A percentile compares a stretch with the other conserved stretches of the same genome.
Evolutionary conservation across 805 yeast genomes (phyloP).

Genomic region (Candida khao-thaluensis): DNA sequence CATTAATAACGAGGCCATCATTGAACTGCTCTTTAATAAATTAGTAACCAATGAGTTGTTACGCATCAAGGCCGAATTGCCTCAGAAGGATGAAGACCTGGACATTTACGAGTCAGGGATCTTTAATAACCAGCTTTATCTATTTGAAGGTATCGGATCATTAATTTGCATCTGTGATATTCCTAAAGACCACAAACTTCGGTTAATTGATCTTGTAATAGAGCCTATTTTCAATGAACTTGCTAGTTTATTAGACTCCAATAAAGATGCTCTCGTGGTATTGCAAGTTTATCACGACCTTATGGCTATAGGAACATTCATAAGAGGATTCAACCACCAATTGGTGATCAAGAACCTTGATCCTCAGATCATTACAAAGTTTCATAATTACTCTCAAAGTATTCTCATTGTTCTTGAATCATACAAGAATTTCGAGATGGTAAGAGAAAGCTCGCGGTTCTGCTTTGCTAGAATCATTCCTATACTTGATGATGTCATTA

Average conservation of each 20-base stretch:
- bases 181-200: conserved; percentile 32
- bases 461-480: conserved; percentile 86
- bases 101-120: conserved; percentile 47
- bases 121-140: conserved; percentile 75
- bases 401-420: conserved; percentile 80
- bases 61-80: conserved; percentile 57
- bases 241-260: conserved; percentile 47
- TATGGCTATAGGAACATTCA: conserved; percentile 86
- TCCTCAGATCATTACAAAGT: conserved; percentile 32
- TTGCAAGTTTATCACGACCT: conserved; percentile 83
- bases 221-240: conserved; percentile 73
- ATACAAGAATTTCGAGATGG: conserved; percentile 60
- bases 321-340: conserved; percentile 71
- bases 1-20: conserved; percentile 41
- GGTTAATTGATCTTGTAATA: conserved; percentile 61
- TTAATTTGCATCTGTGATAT: conserved; percentile 52
- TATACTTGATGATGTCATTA: conserved; percentile 51
- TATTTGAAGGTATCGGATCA: conserved; percentile 85
- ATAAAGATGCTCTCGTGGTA: conserved; percentile 27
- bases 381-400: conserved; percentile 74
- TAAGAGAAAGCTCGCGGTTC: conserved; percentile 84
- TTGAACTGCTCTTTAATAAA: conserved; percentile 57
- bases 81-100: conserved; percentile 56
- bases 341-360: conserved; percentile 16
- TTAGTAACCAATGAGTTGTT: conserved; percentile 55